A percentile compares a stretch with the other conserved stretches of the same genome.
Evolutionary conservation across 2,329 filamentous ascomycete species (phyloP).

Genomic region (Neonectria punicea): DNA sequence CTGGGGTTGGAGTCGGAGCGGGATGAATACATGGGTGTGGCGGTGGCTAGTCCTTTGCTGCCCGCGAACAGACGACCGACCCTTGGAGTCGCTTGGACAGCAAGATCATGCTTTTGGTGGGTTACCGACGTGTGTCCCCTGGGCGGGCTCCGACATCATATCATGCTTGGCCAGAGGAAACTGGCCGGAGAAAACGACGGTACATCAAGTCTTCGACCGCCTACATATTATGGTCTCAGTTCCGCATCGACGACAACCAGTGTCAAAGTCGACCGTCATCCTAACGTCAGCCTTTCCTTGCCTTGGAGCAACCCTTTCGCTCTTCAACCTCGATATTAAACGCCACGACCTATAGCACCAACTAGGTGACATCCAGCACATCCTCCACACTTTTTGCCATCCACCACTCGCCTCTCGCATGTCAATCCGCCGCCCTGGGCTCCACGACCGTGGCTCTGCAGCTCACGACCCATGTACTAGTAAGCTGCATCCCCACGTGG

Average conservation of each 20-base stretch:
- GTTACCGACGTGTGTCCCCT: background rate
- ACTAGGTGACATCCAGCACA: slow-evolving; percentile 30
- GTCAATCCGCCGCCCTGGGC: slow-evolving; percentile 24
- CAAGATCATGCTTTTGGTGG: background rate
- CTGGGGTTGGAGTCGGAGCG: slow-evolving; percentile 22
- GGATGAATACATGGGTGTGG: slow-evolving; percentile 5
- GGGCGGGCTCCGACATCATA: background rate
- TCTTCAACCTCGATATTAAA: slow-evolving; percentile 5
- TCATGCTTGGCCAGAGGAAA: background rate
- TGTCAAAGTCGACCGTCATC: slow-evolving; percentile 25
- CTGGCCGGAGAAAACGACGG: background rate
- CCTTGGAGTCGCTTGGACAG: background rate
- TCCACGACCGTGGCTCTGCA: slow-evolving; percentile 7
- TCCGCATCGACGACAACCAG: too few relatives aligned
- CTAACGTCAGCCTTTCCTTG: slow-evolving; percentile 34
- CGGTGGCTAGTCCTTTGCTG: background rate
- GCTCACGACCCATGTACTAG: slow-evolving; percentile 20
- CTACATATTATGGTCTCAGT: too few relatives aligned
- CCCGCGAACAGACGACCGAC: background rate
- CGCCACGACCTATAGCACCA: slow-evolving; percentile 15
- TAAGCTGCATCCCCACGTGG: slow-evolving; percentile 43
- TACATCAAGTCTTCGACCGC: background rate
- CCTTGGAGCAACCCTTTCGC: slow-evolving; percentile 14
- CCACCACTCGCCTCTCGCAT: slow-evolving; percentile 19
- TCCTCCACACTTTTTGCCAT: slow-evolving; percentile 22